A percentile compares a stretch with the other conserved stretches of the same genome.
These are phyloP conservation scores for Fusarium lateritium DNA, from an alignment of 2,329 filamentous ascomycete genomes.

Conservation along the genomic window DNA sequence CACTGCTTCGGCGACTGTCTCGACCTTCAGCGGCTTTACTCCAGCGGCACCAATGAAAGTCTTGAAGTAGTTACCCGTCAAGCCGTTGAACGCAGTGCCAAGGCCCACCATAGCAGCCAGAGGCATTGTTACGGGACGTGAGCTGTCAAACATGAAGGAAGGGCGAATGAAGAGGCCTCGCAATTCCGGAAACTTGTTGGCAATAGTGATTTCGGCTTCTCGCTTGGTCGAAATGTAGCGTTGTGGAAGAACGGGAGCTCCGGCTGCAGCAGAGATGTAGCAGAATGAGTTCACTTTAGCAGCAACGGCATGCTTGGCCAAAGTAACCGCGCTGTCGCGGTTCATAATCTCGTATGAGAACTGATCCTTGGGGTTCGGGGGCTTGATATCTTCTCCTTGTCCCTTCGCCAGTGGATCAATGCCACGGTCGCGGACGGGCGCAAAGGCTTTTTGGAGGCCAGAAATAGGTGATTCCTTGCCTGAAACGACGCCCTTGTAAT, in stretches of 20 bases:
- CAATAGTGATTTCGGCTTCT: constrained; percentile 86
- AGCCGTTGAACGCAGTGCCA: constrained; percentile 81
- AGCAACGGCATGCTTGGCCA: constrained; percentile 81
- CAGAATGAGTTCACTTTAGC: constrained; percentile 79
- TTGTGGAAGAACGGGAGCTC: constrained; percentile 85
- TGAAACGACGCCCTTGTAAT: constrained; percentile 94
- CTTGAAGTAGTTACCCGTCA: constrained; percentile 82
- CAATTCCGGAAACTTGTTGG: constrained; percentile 79
- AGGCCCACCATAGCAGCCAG: constrained; percentile 84
- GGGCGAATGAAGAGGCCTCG: constrained; percentile 87
- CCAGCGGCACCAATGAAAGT: constrained; percentile 86
- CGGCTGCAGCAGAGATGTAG: constrained; percentile 90
- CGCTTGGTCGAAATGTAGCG: constrained; percentile 94
- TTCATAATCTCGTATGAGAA: constrained; percentile 99
- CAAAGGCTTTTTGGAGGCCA: constrained; percentile 85
- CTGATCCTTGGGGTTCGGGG: constrained; percentile 78
- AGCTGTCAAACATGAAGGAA: constrained; percentile 90
- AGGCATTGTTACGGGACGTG: constrained; percentile 84
- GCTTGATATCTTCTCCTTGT: constrained; percentile 72
- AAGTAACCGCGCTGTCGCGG: constrained; percentile 85
- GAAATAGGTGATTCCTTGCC: constrained; percentile 86
- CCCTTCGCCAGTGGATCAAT: constrained; percentile 78
- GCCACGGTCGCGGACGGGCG: constrained; percentile 72
- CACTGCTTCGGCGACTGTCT: constrained; percentile 88
- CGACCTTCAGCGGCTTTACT: constrained; percentile 88